Evolutionary conservation across 2,329 filamentous ascomycete species (phyloP).

Genomic region (Graphilbum fragrans): DNA sequence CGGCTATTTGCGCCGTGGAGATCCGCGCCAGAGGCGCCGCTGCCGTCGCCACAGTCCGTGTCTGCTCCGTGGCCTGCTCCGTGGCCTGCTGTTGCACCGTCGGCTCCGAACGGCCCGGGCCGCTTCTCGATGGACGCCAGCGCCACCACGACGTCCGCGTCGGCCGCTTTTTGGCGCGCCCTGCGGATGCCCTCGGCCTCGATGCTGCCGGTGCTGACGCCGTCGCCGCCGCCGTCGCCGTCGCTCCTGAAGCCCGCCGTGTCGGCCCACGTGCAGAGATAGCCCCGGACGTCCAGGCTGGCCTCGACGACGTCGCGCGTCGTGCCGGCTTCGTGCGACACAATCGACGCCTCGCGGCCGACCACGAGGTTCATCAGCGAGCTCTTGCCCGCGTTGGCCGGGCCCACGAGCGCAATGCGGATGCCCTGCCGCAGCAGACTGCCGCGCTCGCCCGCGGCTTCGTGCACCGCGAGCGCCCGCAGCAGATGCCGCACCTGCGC

Average conservation of each 20-base stretch:
- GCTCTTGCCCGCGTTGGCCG: conserved; percentile 91
- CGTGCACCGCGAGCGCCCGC: conserved; percentile 53
- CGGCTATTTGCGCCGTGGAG: too few species aligned
- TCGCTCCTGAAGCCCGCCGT: conserved; percentile 67
- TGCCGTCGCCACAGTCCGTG: neutral
- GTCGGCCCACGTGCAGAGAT: conserved; percentile 87
- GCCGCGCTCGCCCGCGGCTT: conserved; percentile 65
- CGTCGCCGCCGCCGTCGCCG: neutral
- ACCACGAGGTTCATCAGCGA: conserved; percentile 85
- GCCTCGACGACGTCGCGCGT: conserved; percentile 92
- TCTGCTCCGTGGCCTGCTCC: neutral
- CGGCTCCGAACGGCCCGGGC: neutral
- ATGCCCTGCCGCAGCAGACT: conserved; percentile 81
- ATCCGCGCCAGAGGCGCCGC: neutral
- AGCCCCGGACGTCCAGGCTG: conserved; percentile 78
- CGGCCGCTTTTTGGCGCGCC: conserved; percentile 66
- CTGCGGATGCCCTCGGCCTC: conserved; percentile 86
- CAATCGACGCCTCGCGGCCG: conserved; percentile 87
- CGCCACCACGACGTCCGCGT: conserved; percentile 77
- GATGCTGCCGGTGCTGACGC: conserved; percentile 40
- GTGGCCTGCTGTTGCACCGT: conserved; percentile 6
- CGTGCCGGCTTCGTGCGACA: conserved; percentile 84
- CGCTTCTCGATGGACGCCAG: conserved; percentile 59
- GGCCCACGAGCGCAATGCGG: conserved; percentile 72
- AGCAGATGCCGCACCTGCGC: conserved; percentile 50